phyloP scores from a whole-genome alignment of 305 asterid genomes.

The Solanum hybrid region DNA sequence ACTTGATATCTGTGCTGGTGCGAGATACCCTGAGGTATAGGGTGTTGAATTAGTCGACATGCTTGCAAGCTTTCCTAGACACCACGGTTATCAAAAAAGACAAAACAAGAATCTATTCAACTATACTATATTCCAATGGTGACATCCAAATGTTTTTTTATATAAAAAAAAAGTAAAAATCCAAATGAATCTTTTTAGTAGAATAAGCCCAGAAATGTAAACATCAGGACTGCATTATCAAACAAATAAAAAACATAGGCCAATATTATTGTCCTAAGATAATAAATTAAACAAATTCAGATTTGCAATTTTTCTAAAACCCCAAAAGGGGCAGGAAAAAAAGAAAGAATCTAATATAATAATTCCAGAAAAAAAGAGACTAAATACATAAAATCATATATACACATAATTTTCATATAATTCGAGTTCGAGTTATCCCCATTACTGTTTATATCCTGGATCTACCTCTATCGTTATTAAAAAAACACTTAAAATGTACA shows the following conservation, averaged over 20 bases:
- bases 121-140: not conserved
- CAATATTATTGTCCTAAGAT: not conserved
- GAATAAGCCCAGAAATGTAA: not conserved
- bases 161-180: not conserved
- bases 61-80: not conserved
- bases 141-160: not conserved
- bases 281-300: not conserved
- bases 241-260: not conserved
- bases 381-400: too few species aligned
- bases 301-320: not conserved
- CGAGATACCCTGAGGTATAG: not conserved
- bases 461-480: not conserved
- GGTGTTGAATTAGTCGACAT: not conserved
- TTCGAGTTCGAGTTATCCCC: too few species aligned
- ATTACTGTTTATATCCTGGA: too few species aligned
- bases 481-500: not conserved
- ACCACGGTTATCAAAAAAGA: not conserved
- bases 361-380: too few species aligned
- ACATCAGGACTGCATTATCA: constrained; percentile 3
- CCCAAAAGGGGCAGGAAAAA: not conserved
- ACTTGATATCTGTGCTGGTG: not conserved
- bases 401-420: too few species aligned
- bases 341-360: too few species aligned
- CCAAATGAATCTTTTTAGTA: not conserved
- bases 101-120: not conserved